These are phyloP conservation scores for Coffea humblotiana DNA, from an alignment of 305 asterid genomes.

Conservation along the genomic window DNA sequence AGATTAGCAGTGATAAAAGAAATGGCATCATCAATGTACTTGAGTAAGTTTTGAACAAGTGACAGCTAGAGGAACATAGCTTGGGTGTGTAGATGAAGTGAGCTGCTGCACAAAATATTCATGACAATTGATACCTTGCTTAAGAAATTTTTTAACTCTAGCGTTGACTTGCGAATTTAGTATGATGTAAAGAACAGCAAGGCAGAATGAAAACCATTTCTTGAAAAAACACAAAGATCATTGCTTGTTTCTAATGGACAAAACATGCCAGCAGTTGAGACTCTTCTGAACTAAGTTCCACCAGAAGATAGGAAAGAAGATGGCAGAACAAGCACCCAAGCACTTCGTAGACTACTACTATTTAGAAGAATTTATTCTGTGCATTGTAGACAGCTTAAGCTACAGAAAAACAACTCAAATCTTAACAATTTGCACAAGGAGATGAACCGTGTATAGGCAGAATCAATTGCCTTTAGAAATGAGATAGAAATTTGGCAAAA, in stretches of 20 bases:
- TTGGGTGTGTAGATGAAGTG: slow-evolving; percentile 28
- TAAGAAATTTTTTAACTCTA: slow-evolving; percentile 11
- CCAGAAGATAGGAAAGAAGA: neutral
- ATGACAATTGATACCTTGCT: slow-evolving; percentile 6
- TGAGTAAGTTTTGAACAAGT: slow-evolving; percentile 26
- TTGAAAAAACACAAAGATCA: neutral
- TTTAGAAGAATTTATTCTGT: neutral
- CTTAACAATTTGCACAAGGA: neutral
- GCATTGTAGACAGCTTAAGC: neutral
- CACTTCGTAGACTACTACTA: neutral
- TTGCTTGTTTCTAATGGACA: neutral
- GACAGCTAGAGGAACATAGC: slow-evolving; percentile 22
- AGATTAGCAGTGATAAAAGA: slow-evolving; percentile 9
- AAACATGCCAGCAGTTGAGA: neutral
- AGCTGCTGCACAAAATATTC: slow-evolving; percentile 16
- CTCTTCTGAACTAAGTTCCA: neutral
- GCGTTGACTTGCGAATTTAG: neutral
- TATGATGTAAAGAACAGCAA: neutral
- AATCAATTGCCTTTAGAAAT: neutral
- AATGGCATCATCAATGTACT: slow-evolving; percentile 16
- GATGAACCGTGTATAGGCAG: neutral
- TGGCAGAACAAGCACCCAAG: neutral
- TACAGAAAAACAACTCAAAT: neutral
- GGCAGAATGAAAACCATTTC: neutral
- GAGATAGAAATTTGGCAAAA: neutral